phyloP scores from a whole-genome alignment of 768 basidiomycete genomes.

The Lactarius akahatsu region DNA sequence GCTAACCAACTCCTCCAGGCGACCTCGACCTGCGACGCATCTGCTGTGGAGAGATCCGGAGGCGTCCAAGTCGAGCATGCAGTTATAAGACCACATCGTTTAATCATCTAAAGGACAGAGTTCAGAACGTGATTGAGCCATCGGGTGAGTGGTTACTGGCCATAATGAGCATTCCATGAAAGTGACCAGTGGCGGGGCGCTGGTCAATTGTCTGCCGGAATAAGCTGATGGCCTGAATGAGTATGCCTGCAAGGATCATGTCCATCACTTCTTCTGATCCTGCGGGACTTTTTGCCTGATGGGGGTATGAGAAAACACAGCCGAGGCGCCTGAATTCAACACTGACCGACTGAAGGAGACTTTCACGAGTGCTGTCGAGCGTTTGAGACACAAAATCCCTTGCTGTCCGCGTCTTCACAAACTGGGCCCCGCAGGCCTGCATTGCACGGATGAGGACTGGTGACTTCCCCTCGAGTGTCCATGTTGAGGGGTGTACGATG shows the following conservation, averaged over 20 bases:
- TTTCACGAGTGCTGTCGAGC: constrained; percentile 43
- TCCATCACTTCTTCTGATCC: constrained; percentile 29
- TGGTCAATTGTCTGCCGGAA: constrained; percentile 47
- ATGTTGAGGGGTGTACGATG: constrained; percentile 51
- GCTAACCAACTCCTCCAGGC: constrained; percentile 53
- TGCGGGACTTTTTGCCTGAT: constrained; percentile 23
- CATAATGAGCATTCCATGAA: constrained; percentile 54
- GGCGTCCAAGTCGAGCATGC: constrained; percentile 44
- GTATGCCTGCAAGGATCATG: constrained; percentile 44
- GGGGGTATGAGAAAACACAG: background rate
- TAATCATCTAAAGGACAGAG: constrained; percentile 33
- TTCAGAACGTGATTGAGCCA: background rate
- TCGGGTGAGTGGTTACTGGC: constrained; percentile 36
- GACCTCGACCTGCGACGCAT: constrained; percentile 38
- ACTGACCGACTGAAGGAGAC: constrained; percentile 51
- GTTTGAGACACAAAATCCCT: constrained; percentile 46
- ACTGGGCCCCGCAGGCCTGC: constrained; percentile 57
- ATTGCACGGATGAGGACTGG: constrained; percentile 48
- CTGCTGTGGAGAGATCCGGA: constrained; percentile 33
- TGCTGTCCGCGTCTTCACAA: constrained; percentile 46
- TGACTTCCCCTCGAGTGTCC: constrained; percentile 47
- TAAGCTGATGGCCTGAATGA: constrained; percentile 51
- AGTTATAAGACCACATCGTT: constrained; percentile 40
- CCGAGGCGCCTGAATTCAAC: constrained; percentile 28
- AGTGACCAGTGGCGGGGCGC: constrained; percentile 44